phyloP scores from a whole-genome alignment of 2,329 filamentous ascomycete genomes.

The Beauveria medogensis region DNA sequence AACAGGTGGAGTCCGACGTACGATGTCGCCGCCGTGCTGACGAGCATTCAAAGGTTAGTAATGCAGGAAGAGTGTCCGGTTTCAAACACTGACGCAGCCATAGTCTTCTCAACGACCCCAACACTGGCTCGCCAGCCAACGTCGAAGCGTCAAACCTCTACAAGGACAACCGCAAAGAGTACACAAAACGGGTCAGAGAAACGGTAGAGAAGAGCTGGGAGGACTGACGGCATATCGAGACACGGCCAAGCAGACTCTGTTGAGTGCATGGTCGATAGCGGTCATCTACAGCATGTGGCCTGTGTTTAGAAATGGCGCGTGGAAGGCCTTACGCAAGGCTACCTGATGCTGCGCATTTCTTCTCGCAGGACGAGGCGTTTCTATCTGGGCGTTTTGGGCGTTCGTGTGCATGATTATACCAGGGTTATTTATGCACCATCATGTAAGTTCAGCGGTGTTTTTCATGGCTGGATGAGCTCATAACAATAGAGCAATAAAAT shows the following conservation, averaged over 20 bases:
- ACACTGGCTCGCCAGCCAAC: conserved; percentile 96
- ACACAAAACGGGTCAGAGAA: conserved; percentile 88
- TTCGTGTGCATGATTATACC: conserved; percentile 9
- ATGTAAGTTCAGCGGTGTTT: background rate
- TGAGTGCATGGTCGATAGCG: background rate
- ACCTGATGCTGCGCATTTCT: background rate
- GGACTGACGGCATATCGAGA: conserved; percentile 43
- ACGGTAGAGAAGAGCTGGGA: conserved; percentile 99
- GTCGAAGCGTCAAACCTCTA: conserved; percentile 97
- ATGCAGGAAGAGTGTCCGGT: background rate
- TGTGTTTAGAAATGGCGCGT: background rate
- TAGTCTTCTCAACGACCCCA: conserved; percentile 93
- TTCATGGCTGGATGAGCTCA: background rate
- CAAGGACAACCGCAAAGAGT: conserved; percentile 96
- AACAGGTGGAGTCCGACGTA: conserved; percentile 99
- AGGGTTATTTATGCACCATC: background rate
- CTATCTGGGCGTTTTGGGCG: conserved; percentile 9
- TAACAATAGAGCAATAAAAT: background rate
- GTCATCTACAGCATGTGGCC: conserved; percentile 8
- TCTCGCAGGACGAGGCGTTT: conserved; percentile 5
- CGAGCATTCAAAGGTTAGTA: conserved; percentile 85
- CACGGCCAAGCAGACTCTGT: background rate
- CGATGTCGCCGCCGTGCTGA: conserved; percentile 93
- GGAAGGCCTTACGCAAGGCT: background rate
- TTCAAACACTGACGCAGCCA: conserved; percentile 20